Base-by-base conservation (phyloP, 2,329 filamentous ascomycete genomes). In the Dichotomopilus funicola region DNA sequence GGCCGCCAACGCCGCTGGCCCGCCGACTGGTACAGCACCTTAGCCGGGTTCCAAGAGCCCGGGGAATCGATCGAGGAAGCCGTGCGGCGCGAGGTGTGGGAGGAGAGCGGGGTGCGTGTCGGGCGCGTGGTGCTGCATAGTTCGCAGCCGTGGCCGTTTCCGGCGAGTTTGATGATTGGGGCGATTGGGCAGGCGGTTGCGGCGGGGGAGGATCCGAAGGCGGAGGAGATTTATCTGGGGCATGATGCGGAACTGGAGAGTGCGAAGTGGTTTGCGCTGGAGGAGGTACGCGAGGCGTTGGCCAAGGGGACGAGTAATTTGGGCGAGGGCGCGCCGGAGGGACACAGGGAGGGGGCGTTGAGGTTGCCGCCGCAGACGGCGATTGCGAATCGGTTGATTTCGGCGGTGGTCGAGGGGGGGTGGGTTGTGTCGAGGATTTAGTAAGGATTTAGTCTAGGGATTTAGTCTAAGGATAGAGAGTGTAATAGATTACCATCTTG, bases 181-280 rank as follows among this genome's bases (percentile, higher is more conserved):
- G 91, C 91, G 1, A 85, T 99, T 63, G 92, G 86, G 0, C 91
- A 97, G 74, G 89, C 91, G 2, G 75, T 88, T 19, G 87, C 89
- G 0, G 82, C 79, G 6, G 72, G 19, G 19, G 19, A 27, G 19
- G 19, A 27, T 27, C 19, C 19, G 19, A 27, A 73, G 1, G 89
- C 89, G 33, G 94, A 99, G 77, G 80, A 72, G 36, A 91, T 99
- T 51, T 81, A 85, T 65, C 74, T 99, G 3, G 85, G 88, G 11
- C 88, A 97, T 70, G 94, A 99, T 68, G 89, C 89, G 0, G 94
- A 99, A 75, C 71, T 99, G 59, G 89, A 96, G 67, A 82, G 88
- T 71, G 94, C 94, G 3, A 87, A 83, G 69, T 99, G 94, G 94
- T 92, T 92, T 65, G 73, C 80, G 0, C 74, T 95, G 37, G 89